Evolutionary conservation across 768 basidiomycete genomes (phyloP).

Genomic region (Suillus americanus): DNA sequence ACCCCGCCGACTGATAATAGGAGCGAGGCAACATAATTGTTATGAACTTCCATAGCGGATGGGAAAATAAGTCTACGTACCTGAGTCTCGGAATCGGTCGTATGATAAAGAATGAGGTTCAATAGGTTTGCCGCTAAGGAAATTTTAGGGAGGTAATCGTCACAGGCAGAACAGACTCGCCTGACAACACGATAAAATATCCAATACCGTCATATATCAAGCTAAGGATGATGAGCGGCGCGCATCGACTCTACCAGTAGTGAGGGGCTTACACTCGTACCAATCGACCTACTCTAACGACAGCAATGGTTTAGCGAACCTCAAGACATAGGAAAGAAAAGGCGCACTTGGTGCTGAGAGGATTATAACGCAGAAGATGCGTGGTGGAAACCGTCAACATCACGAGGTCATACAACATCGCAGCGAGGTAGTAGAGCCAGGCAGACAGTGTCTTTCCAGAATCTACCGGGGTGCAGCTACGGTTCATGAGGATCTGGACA

Average conservation of each 20-base stretch:
- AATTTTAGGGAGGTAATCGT: neutral
- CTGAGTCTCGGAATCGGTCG: constrained; percentile 39
- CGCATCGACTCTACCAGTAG: constrained; percentile 6
- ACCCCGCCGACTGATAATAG: constrained; percentile 48
- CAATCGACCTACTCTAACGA: constrained; percentile 24
- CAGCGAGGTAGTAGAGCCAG: constrained; percentile 59
- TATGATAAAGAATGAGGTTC: constrained; percentile 51
- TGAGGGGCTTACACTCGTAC: constrained; percentile 26
- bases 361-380: constrained; percentile 49
- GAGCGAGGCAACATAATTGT: constrained; percentile 8
- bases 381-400: constrained; percentile 49
- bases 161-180: constrained; percentile 24
- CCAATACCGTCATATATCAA: constrained; percentile 69
- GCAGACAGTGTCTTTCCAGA: constrained; percentile 35
- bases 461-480: constrained; percentile 49
- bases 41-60: constrained; percentile 8
- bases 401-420: constrained; percentile 57
- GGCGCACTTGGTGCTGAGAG: constrained; percentile 25
- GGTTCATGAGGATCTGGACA: neutral
- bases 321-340: neutral
- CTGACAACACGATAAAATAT: constrained; percentile 58
- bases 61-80: constrained; percentile 29
- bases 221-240: constrained; percentile 31
- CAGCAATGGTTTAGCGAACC: constrained; percentile 5
- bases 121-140: constrained; percentile 46